Conservation (phyloP, 768 basidiomycete species). For the Podaxis rugospora region DNA sequence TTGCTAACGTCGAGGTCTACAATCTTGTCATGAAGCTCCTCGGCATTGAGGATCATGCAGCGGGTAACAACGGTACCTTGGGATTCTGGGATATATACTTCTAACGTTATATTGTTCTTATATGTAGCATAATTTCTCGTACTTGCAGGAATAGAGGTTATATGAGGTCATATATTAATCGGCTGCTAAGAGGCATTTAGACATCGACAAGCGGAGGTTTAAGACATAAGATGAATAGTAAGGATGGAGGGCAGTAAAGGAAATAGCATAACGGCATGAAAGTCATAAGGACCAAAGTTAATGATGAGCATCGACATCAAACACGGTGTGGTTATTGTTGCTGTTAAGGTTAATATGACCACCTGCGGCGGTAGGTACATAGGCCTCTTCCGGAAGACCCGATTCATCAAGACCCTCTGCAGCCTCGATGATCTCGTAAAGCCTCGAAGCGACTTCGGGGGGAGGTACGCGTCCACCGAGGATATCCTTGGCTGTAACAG, state of each 20-base stretch:
- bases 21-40: constrained; percentile 75
- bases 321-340: constrained; percentile 57
- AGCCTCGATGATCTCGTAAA: constrained; percentile 97
- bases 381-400: constrained; percentile 72
- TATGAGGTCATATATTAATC: background rate
- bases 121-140: background rate
- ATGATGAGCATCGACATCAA: constrained; percentile 63
- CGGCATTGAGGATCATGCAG: constrained; percentile 52
- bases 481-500: constrained; percentile 85
- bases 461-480: constrained; percentile 92
- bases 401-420: constrained; percentile 90
- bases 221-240: background rate
- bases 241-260: background rate
- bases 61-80: constrained; percentile 68
- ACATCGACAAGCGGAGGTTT: background rate
- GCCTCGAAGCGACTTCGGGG: constrained; percentile 88
- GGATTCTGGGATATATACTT: constrained; percentile 86
- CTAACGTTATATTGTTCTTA: constrained; percentile 19
- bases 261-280: background rate
- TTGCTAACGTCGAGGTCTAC: constrained; percentile 84
- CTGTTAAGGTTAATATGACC: constrained; percentile 45
- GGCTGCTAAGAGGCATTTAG: background rate
- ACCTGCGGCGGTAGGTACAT: constrained; percentile 67
- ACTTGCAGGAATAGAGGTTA: background rate
- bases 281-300: constrained; percentile 9